Evolutionary conservation across 495 filamentous ascomycete species (phyloP).

Genomic region (Cladorrhinum samala): DNA sequence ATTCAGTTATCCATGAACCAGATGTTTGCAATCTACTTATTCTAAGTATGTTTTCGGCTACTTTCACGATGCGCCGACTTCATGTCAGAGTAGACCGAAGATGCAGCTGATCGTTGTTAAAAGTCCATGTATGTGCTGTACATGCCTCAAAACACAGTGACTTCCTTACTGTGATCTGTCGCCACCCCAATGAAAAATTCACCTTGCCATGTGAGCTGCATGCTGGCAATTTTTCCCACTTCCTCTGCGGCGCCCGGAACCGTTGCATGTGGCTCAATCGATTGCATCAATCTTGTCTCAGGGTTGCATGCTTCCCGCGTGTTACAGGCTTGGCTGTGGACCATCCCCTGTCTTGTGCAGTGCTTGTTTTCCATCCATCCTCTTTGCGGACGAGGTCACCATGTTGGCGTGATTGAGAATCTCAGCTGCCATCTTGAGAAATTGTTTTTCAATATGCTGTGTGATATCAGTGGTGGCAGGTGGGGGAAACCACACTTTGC

Average conservation of each 20-base stretch:
- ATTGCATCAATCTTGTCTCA: too few relatives aligned
- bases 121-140: too few relatives aligned
- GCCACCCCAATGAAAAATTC: constrained; percentile 20
- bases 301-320: constrained; percentile 14
- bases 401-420: neutral
- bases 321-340: constrained; percentile 1
- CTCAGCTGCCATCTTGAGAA: neutral
- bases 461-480: constrained; percentile 3
- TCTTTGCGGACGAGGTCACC: neutral
- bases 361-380: constrained; percentile 9
- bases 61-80: too few relatives aligned
- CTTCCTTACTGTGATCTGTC: constrained; percentile 11
- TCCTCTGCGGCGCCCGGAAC: neutral
- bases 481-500: constrained; percentile 19
- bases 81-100: neutral
- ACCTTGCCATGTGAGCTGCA: constrained; percentile 27
- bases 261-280: constrained; percentile 7
- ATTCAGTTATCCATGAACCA: too few relatives aligned
- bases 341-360: constrained; percentile 18
- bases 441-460: neutral
- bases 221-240: constrained; percentile 5
- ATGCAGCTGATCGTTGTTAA: neutral
- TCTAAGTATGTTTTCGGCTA: too few relatives aligned
- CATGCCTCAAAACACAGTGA: too few relatives aligned
- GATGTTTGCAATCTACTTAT: too few relatives aligned